Conservation (phyloP, 805 yeast species). For the Sugiyamaella chiloensis region DNA sequence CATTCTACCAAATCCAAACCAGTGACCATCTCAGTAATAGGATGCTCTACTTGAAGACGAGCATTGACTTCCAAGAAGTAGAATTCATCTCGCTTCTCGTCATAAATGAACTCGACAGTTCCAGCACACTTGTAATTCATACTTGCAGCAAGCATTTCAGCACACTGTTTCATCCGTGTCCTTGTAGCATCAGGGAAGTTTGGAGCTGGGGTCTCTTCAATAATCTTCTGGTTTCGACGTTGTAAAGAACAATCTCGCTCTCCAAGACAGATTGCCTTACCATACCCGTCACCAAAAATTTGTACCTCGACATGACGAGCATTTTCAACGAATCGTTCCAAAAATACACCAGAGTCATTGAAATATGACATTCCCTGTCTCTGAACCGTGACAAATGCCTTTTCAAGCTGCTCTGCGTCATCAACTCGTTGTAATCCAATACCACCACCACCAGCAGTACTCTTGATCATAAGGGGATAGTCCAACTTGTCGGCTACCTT, state of each 20-base stretch:
- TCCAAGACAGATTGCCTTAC: constrained; percentile 89
- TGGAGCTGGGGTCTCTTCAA: constrained; percentile 98
- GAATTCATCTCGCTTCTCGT: constrained; percentile 79
- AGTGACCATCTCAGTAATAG: constrained; percentile 92
- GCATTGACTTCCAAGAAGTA: constrained; percentile 96
- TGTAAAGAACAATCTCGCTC: constrained; percentile 98
- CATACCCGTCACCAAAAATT: constrained; percentile 93
- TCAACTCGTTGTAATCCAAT: constrained; percentile 95
- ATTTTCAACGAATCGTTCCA: constrained; percentile 91
- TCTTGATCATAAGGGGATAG: constrained; percentile 93
- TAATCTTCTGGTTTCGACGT: constrained; percentile 93
- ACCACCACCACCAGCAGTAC: constrained; percentile 99
- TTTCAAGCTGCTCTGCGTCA: constrained; percentile 70
- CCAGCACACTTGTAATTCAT: constrained; percentile 96
- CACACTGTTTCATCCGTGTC: constrained; percentile 69
- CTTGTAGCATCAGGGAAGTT: constrained; percentile 80
- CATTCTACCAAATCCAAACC: constrained; percentile 94
- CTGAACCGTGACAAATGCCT: constrained; percentile 84
- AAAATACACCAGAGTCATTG: constrained; percentile 92
- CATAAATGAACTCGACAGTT: constrained; percentile 94
- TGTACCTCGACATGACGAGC: constrained; percentile 97
- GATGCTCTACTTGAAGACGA: constrained; percentile 96
- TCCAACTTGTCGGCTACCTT: constrained; percentile 66
- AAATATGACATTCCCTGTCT: constrained; percentile 92
- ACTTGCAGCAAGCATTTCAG: constrained; percentile 75